Evolutionary conservation across 352 stramenopile genomes (phyloP).

Genomic region (Globisporangium radiosum): DNA sequence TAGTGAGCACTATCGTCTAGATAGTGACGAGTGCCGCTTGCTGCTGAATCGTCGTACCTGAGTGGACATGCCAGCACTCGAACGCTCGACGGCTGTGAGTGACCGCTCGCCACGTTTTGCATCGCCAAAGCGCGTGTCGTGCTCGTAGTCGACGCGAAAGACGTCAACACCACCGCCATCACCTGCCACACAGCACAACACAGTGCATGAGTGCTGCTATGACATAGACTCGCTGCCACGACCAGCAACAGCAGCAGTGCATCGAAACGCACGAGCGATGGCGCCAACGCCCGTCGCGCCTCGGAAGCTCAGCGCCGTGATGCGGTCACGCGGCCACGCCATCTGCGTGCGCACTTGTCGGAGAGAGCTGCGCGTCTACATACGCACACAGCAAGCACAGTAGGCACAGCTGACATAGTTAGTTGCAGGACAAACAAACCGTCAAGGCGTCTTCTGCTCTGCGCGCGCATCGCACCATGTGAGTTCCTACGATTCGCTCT

Average conservation of each 20-base stretch:
- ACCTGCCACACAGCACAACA: background rate
- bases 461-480: conserved; percentile 1
- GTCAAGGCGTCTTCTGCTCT: too few relatives aligned
- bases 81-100: background rate
- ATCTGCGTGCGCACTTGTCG: background rate
- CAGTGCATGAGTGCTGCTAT: background rate
- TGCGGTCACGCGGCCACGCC: conserved; percentile 1
- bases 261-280: conserved; percentile 22
- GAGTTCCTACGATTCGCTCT: conserved; percentile 18
- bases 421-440: too few relatives aligned
- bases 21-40: background rate
- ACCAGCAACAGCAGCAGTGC: too few relatives aligned
- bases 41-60: background rate
- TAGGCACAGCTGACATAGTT: too few relatives aligned
- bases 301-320: conserved; percentile 30
- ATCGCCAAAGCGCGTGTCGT: conserved; percentile 3
- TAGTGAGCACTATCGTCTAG: background rate
- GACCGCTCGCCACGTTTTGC: conserved; percentile 2
- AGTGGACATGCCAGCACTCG: background rate
- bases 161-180: conserved; percentile 6
- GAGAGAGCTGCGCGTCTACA: conserved; percentile 2
- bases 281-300: conserved; percentile 20
- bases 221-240: too few relatives aligned
- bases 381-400: too few relatives aligned
- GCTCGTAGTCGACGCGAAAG: conserved; percentile 3